Evolutionary conservation across 2,329 filamentous ascomycete species (phyloP), one percentile per base, ranked within the genome.

Genomic region (Cladosporium sp.): DNA sequence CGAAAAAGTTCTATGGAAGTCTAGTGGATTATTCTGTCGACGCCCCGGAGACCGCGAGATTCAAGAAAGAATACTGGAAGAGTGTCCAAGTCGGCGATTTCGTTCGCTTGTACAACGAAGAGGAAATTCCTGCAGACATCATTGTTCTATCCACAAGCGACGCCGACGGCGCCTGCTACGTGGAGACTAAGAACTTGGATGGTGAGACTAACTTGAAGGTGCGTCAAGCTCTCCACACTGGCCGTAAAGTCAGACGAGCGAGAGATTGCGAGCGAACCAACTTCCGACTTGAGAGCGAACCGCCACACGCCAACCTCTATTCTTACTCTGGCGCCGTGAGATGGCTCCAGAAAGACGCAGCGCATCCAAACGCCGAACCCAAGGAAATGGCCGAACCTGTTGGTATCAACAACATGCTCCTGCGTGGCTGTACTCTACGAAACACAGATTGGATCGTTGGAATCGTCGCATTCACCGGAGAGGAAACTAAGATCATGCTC

Each of bases 401-500:
- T 50, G 84, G 84, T 5, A 96, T 98, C 69, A 95, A 96, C 76
- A 98, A 98, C 64, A 70, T 97, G 56, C 79, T 98, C 25, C 82
- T 98, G 38, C 86, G 93, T 75, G 93, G 93, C 49, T 95, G 90
- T 71, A 94, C 90, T 59, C 72, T 98, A 42, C 83, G 91, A 57
- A 98, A 97, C 67, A 98, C 93, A 0, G 91, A 97, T 64, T 98
- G 93, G 93, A 79, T 90, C 48, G 78, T 98, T 5, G 93, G 91
- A 47, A 80, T 98, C 3, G 92, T 97, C 43, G 76, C 95, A 15
- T 98, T 95, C 70, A 97, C 93, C 12, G 93, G 93, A 29, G 84
- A 91, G 63, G 92, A 98, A 67, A 95, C 92, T 29, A 98, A 97
- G 73, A 97, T 96, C 67, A 98, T 98, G 93, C 86, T 96, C 74